phyloP scores from a whole-genome alignment of 192 early-diverging fungal species.

The Coemansia sp. region DNA sequence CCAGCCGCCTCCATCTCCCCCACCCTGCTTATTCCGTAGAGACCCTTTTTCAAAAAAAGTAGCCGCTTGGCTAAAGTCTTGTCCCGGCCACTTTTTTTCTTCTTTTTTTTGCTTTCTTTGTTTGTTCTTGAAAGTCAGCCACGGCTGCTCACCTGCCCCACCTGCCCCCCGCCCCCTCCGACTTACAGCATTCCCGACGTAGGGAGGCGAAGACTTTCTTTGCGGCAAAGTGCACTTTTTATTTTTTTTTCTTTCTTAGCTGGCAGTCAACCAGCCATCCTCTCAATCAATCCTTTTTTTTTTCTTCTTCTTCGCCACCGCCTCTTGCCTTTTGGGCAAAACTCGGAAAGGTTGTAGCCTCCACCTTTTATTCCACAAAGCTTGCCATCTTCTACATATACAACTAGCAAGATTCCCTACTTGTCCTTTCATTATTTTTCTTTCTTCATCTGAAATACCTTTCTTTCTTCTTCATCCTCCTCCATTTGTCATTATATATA shows the following conservation, averaged over 20 bases:
- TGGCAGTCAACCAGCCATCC: conserved; percentile 3
- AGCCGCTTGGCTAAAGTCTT: neutral
- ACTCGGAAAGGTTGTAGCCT: neutral
- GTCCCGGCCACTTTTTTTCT: neutral
- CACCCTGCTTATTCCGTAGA: conserved; percentile 12
- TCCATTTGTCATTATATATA: conserved; percentile 6
- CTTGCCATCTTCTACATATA: neutral
- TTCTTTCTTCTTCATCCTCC: neutral
- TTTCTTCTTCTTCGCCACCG: conserved; percentile 11
- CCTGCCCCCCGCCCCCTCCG: neutral
- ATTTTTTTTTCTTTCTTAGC: conserved; percentile 8
- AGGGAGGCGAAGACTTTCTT: conserved; percentile 10
- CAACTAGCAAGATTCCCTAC: neutral
- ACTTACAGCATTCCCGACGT: conserved; percentile 1
- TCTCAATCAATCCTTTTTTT: neutral
- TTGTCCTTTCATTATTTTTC: conserved; percentile 17
- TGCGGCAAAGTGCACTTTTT: conserved; percentile 10
- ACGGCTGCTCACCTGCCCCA: conserved; percentile 1
- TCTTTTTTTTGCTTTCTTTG: conserved; percentile 1
- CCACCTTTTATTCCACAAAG: conserved; percentile 11
- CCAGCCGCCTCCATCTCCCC: neutral
- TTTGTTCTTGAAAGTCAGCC: conserved; percentile 10
- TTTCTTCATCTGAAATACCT: conserved; percentile 11
- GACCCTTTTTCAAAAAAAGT: conserved; percentile 10
- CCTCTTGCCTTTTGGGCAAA: conserved; percentile 14